Evolutionary conservation across 495 filamentous ascomycete species (phyloP), one percentile per base, ranked within the genome.

Genomic region (Patellaria atrata): DNA sequence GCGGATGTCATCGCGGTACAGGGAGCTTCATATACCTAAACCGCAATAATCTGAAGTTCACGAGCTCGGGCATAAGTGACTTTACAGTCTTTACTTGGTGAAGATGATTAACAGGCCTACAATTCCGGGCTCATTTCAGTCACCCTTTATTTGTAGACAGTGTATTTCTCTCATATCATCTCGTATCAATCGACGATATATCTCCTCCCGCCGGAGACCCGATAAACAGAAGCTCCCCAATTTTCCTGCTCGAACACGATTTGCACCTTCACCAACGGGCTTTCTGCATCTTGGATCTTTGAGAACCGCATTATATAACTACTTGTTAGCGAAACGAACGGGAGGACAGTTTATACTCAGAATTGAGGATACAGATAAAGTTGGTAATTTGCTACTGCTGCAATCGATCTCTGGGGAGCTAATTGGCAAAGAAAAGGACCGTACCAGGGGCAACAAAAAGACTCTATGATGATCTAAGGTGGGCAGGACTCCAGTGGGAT

Each of bases 331-430:
- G 9, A 85, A 75, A 53, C 67, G 73, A 6, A 94, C 89, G 0
- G 79, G 79, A 4, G 89, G 89, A n/a, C 77, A 94, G 58, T 96
- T 97, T 45, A 48, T 97, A 3, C 57, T 97, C 20, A 73, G 89
- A 31, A 72, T 97, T 43, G 89, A 97, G 63, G 89, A 97, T 52
- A 97, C 89, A 22, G 89, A 97, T 61, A 76, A 82, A 70, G 85
- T 92, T 50, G 28, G 65, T 48, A 11, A 6, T 14, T 24, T 25
- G 20, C 12, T 10, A 13, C 17, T 31, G 11, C 6, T 17, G 9
- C 30, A 32, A 32, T n/a, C 16, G 10, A 8, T 14, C 16, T 14
- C 13, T 30, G n/a, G 2, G 15, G 16, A 21, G 52, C 61, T 67
- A 48, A 70, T 44, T 22, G 28, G 14, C 41, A 30, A 53, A 83